Base-by-base conservation (phyloP, 257 asterid genomes). In the Solanum chiquidenum region DNA sequence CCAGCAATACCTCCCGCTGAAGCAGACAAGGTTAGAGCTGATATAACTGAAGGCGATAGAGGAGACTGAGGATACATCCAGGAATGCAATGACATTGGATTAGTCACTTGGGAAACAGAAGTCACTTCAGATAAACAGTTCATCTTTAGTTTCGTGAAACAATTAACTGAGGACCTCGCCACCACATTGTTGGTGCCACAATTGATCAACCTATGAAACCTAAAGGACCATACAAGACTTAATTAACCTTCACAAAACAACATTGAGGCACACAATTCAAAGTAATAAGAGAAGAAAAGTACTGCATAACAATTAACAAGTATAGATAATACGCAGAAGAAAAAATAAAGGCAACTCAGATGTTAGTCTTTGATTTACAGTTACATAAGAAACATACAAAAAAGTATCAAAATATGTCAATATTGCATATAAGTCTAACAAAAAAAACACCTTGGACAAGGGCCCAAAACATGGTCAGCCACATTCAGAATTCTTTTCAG, bases 41-140 rank as follows among this genome's bases (percentile, higher is more conserved):
- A 92, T 91, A 97, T 93, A 76, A 90, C 98, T 85, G 91, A 92
- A 89, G 90, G 92, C 58, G 99, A 96, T 90, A 96, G 93, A 88
- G 92, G 88, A 88, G 95, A 95, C 89, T 97, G 98, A 35, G 99
- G 99, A 89, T 95, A 94, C 93, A 95, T 92, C 99, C 99, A 97
- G 82, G 98, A 95, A 92, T 89, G 91, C 66, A 92, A 87, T 64
- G 69, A 71, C 87, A 90, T 89, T 58, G 44, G 85, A 76, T 87
- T 88, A 27, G 76, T 84, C 46, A 46, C 74, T 79, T 88, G 90
- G 68, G 91, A 68, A 29, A 88, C 77, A 76, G 93, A 93, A 87
- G 88, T 75, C 87, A 92, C 88, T 88, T 89, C 92, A 83, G 92
- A 72, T 46, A 91, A 87, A 88, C 79, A 34, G 86, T 89, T 75